A percentile compares a stretch with the other conserved stretches of the same genome.
phyloP scores from a whole-genome alignment of 257 asterid genomes.

The Solanum chmielewskii region DNA sequence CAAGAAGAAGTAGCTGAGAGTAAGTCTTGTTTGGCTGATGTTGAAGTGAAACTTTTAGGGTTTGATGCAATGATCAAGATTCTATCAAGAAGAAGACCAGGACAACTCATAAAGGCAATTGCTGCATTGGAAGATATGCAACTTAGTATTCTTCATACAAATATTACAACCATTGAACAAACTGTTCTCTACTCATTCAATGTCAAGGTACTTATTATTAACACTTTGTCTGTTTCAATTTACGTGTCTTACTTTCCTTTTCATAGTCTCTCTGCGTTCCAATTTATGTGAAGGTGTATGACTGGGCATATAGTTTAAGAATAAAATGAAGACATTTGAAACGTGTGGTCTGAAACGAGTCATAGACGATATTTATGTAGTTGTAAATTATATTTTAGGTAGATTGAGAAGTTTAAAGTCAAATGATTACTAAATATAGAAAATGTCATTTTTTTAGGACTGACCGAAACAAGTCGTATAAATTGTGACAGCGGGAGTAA shows the following conservation, averaged over 20 bases:
- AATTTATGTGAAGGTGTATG: neutral
- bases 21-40: conserved; percentile 79
- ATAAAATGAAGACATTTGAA: neutral
- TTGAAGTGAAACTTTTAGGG: conserved; percentile 79
- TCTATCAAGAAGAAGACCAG: conserved; percentile 61
- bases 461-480: neutral
- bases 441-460: neutral
- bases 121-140: conserved; percentile 95
- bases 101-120: conserved; percentile 61
- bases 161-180: conserved; percentile 86
- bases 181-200: conserved; percentile 91
- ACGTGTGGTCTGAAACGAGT: neutral
- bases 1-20: conserved; percentile 72
- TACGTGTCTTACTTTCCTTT: neutral
- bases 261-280: neutral
- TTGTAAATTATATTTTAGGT: neutral
- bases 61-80: conserved; percentile 81
- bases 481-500: neutral
- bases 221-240: neutral
- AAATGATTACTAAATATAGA: neutral
- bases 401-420: neutral
- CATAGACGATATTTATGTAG: neutral
- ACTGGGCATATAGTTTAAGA: neutral
- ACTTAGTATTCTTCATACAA: conserved; percentile 73
- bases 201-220: conserved; percentile 51